Conservation (phyloP, 331 rosid species). For the Malus hybrid region DNA sequence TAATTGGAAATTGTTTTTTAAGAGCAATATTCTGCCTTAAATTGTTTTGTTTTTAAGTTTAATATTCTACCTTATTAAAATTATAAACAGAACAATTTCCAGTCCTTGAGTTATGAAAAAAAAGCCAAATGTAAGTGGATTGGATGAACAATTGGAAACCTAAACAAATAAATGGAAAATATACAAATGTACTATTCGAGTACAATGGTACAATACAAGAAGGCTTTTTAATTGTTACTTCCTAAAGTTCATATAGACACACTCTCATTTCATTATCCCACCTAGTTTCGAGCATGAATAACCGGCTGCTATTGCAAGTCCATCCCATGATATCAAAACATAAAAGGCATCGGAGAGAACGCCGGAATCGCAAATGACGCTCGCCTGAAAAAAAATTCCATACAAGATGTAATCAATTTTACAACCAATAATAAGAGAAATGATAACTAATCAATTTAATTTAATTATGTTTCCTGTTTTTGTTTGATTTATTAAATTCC, state of each 20-base stretch:
- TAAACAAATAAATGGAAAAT: not conserved
- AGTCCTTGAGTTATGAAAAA: not conserved
- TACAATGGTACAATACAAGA: conserved; percentile 3
- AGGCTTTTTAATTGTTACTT: not conserved
- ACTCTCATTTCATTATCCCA: not conserved
- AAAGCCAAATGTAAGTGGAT: not conserved
- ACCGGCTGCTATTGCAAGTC: not conserved
- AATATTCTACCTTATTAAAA: no score
- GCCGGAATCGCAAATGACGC: conserved; percentile 37
- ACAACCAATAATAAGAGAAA: not conserved
- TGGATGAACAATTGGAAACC: not conserved
- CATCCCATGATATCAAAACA: conserved; percentile 38
- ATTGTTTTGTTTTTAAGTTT: not conserved
- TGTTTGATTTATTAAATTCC: no score
- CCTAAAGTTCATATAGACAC: not conserved
- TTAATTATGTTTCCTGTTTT: no score
- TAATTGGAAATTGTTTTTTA: no score
- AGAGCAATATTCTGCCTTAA: not conserved
- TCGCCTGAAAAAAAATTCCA: conserved; percentile 31
- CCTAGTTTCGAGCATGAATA: not conserved
- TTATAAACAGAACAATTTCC: not conserved
- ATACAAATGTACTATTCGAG: not conserved
- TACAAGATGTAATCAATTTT: not conserved
- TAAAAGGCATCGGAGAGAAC: conserved; percentile 57
- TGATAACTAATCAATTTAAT: not conserved